These are phyloP conservation scores for Rutstroemia sp. DNA, from an alignment of 2,329 filamentous ascomycete species.

Conservation along the genomic window DNA sequence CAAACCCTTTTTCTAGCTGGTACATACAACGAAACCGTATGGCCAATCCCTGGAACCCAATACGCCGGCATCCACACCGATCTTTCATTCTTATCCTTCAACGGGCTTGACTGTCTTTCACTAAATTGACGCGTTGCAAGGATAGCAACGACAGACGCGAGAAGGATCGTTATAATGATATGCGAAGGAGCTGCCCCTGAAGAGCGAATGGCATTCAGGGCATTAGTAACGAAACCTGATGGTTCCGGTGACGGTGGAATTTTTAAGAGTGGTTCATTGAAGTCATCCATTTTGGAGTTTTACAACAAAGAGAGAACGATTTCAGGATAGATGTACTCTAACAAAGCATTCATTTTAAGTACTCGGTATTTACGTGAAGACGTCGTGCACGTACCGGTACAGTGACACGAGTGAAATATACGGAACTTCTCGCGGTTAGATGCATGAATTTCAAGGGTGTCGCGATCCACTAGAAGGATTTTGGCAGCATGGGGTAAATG, in stretches of 20 bases:
- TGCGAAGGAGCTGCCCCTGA: background rate
- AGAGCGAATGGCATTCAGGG: conserved; percentile 6
- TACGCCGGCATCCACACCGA: conserved; percentile 45
- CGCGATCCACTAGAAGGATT: conserved; percentile 3
- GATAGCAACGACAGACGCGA: conserved; percentile 17
- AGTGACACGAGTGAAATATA: background rate
- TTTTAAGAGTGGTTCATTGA: conserved; percentile 15
- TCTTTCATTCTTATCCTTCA: conserved; percentile 11
- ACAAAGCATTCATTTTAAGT: too few relatives aligned
- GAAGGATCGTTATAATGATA: conserved; percentile 15
- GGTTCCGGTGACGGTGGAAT: background rate
- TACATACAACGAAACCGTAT: conserved; percentile 42
- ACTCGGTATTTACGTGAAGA: too few relatives aligned
- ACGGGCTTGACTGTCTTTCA: conserved; percentile 6
- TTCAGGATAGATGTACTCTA: background rate
- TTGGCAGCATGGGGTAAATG: background rate
- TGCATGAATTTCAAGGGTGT: conserved; percentile 1
- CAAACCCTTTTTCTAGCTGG: too few relatives aligned
- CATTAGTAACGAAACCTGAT: conserved; percentile 5
- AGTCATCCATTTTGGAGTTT: conserved; percentile 16
- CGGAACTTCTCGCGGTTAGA: background rate
- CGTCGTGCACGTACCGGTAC: too few relatives aligned
- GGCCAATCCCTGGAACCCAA: conserved; percentile 51
- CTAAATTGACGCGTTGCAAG: conserved; percentile 23
- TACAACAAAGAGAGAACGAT: background rate